A percentile compares a stretch with the other conserved stretches of the same genome.
phyloP scores from a whole-genome alignment of 2,329 filamentous ascomycete genomes.

The Aspergillus oerlinghausenensis region DNA sequence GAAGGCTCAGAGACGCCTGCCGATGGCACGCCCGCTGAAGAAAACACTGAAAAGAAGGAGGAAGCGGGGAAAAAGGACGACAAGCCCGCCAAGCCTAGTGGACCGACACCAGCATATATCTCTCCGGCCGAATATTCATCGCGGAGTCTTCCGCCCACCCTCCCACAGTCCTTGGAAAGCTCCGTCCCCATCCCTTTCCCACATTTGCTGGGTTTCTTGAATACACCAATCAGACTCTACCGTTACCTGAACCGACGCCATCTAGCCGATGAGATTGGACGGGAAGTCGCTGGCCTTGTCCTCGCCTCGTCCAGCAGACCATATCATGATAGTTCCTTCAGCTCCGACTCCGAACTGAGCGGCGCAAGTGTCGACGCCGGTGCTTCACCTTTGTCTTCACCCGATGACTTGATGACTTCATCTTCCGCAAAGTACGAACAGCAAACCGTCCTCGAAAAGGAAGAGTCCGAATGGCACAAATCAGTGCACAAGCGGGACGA shows the following conservation, averaged over 20 bases:
- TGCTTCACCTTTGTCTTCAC: conserved; percentile 29
- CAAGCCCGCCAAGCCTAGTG: conserved; percentile 48
- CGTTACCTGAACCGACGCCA: conserved; percentile 79
- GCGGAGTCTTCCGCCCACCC: conserved; percentile 58
- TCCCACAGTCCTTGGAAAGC: conserved; percentile 69
- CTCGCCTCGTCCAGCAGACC: conserved; percentile 49
- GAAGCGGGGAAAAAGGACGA: conserved; percentile 44
- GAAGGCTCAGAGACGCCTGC: conserved; percentile 26
- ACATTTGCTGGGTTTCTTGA: conserved; percentile 86
- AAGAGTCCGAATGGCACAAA: conserved; percentile 83
- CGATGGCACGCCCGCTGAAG: conserved; percentile 21
- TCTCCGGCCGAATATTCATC: conserved; percentile 65
- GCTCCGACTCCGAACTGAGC: conserved; percentile 17
- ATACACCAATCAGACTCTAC: conserved; percentile 79
- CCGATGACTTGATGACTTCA: conserved; percentile 33
- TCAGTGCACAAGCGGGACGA: conserved; percentile 57
- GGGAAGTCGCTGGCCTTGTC: conserved; percentile 80
- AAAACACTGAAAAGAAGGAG: conserved; percentile 36
- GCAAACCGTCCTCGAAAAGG: conserved; percentile 59
- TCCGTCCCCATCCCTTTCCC: conserved; percentile 71
- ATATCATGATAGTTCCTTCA: conserved; percentile 30
- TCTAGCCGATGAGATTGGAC: conserved; percentile 83
- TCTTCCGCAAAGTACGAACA: conserved; percentile 54
- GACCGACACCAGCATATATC: conserved; percentile 69
- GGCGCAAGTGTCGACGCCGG: conserved; percentile 14